Evolutionary conservation across 1,284 basidiomycete genomes (phyloP).

Genomic region (Tausonia pullulans): DNA sequence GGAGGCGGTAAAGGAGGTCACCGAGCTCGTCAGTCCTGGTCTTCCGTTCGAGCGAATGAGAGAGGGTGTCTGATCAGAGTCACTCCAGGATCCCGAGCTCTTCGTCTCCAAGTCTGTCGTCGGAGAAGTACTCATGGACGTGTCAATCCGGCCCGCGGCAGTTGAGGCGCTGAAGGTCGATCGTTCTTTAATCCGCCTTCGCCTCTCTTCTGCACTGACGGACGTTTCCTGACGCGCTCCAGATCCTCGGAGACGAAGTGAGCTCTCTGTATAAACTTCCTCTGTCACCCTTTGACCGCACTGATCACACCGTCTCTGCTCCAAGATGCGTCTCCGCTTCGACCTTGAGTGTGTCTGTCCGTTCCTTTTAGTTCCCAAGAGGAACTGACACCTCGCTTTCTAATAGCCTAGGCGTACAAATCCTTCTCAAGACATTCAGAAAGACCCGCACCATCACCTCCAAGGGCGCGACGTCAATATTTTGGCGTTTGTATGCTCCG

Average conservation of each 20-base stretch:
- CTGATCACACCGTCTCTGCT: too few species aligned
- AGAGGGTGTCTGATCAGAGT: too few species aligned
- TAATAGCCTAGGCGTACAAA: too few species aligned
- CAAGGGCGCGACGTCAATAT: background rate
- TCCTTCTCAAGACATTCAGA: constrained; percentile 1
- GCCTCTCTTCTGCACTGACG: too few species aligned
- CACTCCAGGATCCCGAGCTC: background rate
- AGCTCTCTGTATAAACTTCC: background rate
- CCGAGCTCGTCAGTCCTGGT: background rate
- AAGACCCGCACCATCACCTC: background rate
- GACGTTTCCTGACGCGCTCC: too few species aligned
- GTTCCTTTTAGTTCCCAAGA: too few species aligned
- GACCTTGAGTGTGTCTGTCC: background rate
- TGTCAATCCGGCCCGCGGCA: background rate
- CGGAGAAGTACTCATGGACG: constrained; percentile 1
- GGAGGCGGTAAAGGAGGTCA: background rate
- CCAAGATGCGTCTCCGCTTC: background rate
- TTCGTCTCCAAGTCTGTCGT: background rate
- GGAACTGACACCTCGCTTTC: too few species aligned
- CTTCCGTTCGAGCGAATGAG: too few species aligned
- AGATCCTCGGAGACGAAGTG: background rate
- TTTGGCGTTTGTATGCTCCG: background rate
- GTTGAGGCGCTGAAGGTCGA: constrained; percentile 1
- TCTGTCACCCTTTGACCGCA: too few species aligned
- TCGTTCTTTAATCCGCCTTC: too few species aligned